phyloP scores from a whole-genome alignment of 192 early-diverging fungal genomes.

The Kappamyces sp. region DNA sequence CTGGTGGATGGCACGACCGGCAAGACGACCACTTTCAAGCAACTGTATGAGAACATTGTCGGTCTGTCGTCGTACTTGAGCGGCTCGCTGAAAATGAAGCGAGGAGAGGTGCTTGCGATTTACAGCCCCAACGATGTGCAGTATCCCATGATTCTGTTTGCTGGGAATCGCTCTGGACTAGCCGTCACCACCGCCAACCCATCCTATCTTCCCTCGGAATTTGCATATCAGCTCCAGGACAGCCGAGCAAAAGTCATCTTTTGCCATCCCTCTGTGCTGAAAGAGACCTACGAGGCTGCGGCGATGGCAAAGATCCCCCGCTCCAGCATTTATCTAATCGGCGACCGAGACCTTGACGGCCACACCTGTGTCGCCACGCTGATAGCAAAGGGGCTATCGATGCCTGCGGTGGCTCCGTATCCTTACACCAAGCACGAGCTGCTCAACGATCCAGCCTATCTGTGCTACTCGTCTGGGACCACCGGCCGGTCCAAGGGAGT shows the following conservation, averaged over 20 bases:
- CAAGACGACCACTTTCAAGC: conserved; percentile 34
- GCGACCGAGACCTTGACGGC: conserved; percentile 16
- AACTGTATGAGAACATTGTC: conserved; percentile 36
- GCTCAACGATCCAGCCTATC: conserved; percentile 42
- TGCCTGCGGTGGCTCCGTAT: conserved; percentile 21
- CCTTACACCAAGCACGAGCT: conserved; percentile 34
- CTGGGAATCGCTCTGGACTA: conserved; percentile 55
- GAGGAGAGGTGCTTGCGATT: conserved; percentile 66
- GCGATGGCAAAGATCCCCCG: conserved; percentile 23
- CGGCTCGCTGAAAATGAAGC: conserved; percentile 45
- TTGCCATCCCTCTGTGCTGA: conserved; percentile 29
- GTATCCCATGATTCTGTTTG: conserved; percentile 58
- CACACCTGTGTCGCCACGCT: background rate
- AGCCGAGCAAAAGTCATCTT: conserved; percentile 66
- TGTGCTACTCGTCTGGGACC: conserved; percentile 70
- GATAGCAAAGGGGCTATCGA: conserved; percentile 28
- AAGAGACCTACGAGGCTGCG: conserved; percentile 24
- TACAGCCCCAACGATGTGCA: conserved; percentile 67
- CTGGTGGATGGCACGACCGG: conserved; percentile 51
- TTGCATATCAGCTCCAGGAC: conserved; percentile 71
- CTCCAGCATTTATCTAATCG: conserved; percentile 26
- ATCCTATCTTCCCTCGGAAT: conserved; percentile 71
- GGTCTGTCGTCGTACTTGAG: conserved; percentile 47
- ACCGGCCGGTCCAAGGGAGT: conserved; percentile 73
- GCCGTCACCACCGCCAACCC: conserved; percentile 76